phyloP scores from a whole-genome alignment of 1,284 basidiomycete species.

The Rhodotorula sp. region DNA sequence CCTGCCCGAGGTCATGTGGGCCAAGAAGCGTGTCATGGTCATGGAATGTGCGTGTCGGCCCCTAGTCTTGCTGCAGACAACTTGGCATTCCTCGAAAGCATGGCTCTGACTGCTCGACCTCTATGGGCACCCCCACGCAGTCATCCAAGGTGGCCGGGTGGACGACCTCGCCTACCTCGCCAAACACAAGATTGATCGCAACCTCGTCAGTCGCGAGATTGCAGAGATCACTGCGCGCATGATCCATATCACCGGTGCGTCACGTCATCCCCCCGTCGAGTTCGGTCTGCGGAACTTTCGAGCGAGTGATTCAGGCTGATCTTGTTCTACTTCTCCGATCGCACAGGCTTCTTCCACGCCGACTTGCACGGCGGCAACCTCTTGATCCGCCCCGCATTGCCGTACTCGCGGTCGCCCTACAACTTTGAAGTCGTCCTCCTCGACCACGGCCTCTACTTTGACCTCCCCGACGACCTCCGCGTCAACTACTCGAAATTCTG shows the following conservation, averaged over 20 bases:
- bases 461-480: slow-evolving; percentile 72
- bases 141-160: slow-evolving; percentile 76
- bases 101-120: no score
- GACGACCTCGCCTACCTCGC: slow-evolving; percentile 87
- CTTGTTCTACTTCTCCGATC: no score
- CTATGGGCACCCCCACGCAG: no score
- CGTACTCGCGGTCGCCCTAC: slow-evolving; percentile 69
- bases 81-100: no score
- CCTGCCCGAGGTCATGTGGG: slow-evolving; percentile 82
- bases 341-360: slow-evolving; percentile 54
- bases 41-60: slow-evolving; percentile 71
- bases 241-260: slow-evolving; percentile 90
- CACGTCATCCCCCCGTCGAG: slow-evolving; percentile 27
- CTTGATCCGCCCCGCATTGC: slow-evolving; percentile 74
- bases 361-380: slow-evolving; percentile 69
- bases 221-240: slow-evolving; percentile 80
- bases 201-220: slow-evolving; percentile 44
- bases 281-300: not conserved
- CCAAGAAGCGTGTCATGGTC: slow-evolving; percentile 80
- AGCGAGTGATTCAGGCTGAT: not conserved
- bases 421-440: slow-evolving; percentile 93
- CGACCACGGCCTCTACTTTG: slow-evolving; percentile 91
- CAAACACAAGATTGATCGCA: slow-evolving; percentile 83
- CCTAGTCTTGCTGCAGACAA: no score
- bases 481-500: slow-evolving; percentile 67